These are phyloP conservation scores for Amoeboradix gromovi DNA, from an alignment of 371 early-diverging fungal genomes.

Conservation along the genomic window DNA sequence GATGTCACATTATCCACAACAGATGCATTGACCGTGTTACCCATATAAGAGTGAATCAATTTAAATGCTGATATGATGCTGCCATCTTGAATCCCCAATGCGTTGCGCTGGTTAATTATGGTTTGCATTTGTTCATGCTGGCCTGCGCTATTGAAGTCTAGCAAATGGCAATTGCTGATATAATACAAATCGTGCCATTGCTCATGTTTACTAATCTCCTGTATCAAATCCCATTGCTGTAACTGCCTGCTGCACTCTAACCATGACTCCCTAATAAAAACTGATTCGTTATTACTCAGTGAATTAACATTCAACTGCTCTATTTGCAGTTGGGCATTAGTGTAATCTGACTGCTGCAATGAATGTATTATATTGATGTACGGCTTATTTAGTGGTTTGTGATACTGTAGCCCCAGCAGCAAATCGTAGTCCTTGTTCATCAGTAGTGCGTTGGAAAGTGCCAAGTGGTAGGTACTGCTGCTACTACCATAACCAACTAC, in stretches of 20 bases:
- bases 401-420: background rate
- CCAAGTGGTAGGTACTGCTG: background rate
- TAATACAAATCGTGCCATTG: constrained; percentile 44
- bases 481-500: background rate
- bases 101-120: constrained; percentile 39
- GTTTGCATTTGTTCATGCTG: too few relatives aligned
- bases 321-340: constrained; percentile 72
- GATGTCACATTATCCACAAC: background rate
- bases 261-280: constrained; percentile 93
- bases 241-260: constrained; percentile 59
- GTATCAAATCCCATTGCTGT: constrained; percentile 93
- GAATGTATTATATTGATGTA: background rate
- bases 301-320: constrained; percentile 13
- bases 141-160: constrained; percentile 60
- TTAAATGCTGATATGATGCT: background rate
- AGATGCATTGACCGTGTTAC: too few relatives aligned
- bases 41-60: too few relatives aligned
- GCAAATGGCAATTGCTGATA: constrained; percentile 66
- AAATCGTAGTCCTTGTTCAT: background rate
- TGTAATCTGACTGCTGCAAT: constrained; percentile 19
- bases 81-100: constrained; percentile 14
- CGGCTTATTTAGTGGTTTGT: background rate
- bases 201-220: constrained; percentile 69
- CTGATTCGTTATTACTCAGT: constrained; percentile 85
- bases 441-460: background rate